Conservation (phyloP, 2,329 filamentous ascomycete genomes). For the Endocalyx cinctus region DNA sequence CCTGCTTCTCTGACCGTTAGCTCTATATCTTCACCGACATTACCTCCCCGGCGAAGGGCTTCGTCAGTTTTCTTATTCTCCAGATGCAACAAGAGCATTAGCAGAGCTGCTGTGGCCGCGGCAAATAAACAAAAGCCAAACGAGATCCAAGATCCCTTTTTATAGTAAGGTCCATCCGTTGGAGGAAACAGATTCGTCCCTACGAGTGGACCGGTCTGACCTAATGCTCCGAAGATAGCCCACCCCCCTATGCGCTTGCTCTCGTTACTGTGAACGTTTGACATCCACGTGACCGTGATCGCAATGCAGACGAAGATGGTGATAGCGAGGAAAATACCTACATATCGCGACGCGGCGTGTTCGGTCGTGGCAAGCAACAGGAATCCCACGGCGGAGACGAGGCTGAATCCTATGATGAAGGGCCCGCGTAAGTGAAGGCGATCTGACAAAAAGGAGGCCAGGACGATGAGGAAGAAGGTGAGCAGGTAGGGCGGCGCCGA, state of each 20-base stretch:
- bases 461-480: slow-evolving; percentile 34
- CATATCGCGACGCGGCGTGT: slow-evolving; percentile 27
- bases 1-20: not conserved
- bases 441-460: slow-evolving; percentile 31
- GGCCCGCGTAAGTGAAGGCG: slow-evolving; percentile 31
- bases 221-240: slow-evolving; percentile 32
- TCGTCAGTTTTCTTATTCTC: slow-evolving; percentile 12
- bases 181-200: slow-evolving; percentile 30
- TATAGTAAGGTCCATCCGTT: slow-evolving; percentile 28
- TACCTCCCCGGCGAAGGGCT: too few species aligned
- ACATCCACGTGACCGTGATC: slow-evolving; percentile 31
- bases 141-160: slow-evolving; percentile 32
- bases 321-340: slow-evolving; percentile 34
- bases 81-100: slow-evolving; percentile 9
- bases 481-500: slow-evolving; percentile 36
- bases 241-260: slow-evolving; percentile 31
- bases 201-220: slow-evolving; percentile 27
- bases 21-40: slow-evolving; percentile 1
- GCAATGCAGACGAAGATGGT: slow-evolving; percentile 32
- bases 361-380: slow-evolving; percentile 33
- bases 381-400: slow-evolving; percentile 33
- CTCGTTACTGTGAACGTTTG: slow-evolving; percentile 32
- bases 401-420: slow-evolving; percentile 29
- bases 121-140: slow-evolving; percentile 23
- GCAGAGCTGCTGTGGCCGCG: slow-evolving; percentile 8